Conservation (phyloP, 129 eudicot genomes). For the carrot (Daucus carota) region DNA sequence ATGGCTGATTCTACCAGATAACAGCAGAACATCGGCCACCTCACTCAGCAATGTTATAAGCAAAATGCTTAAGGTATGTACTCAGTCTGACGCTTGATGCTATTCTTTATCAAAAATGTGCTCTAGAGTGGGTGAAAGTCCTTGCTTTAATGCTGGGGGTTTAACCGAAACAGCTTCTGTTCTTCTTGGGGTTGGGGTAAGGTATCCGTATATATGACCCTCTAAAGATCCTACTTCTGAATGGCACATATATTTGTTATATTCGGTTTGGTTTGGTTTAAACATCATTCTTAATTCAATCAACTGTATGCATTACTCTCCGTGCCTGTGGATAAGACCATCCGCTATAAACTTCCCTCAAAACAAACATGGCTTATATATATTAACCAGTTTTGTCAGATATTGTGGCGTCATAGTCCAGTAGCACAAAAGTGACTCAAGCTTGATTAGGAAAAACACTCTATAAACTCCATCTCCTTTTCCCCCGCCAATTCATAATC, state of each 20-base stretch:
- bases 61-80: neutral
- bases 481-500: too few species aligned
- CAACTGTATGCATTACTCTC: neutral
- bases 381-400: neutral
- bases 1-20: neutral
- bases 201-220: neutral
- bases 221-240: neutral
- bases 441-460: slow-evolving; percentile 7
- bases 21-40: neutral
- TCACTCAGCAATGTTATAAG: neutral
- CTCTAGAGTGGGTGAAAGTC: neutral
- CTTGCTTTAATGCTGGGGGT: neutral
- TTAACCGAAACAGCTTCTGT: neutral
- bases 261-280: neutral
- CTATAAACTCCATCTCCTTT: too few species aligned
- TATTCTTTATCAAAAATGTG: neutral
- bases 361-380: neutral
- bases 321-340: neutral
- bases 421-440: neutral
- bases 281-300: neutral
- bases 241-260: neutral
- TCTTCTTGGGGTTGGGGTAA: neutral
- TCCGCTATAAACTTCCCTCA: neutral
- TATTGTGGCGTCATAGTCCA: slow-evolving; percentile 4
- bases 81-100: neutral